These are phyloP conservation scores for Iris macrosiphon DNA, from an alignment of 106 monocot genomes.

Conservation along the genomic window DNA sequence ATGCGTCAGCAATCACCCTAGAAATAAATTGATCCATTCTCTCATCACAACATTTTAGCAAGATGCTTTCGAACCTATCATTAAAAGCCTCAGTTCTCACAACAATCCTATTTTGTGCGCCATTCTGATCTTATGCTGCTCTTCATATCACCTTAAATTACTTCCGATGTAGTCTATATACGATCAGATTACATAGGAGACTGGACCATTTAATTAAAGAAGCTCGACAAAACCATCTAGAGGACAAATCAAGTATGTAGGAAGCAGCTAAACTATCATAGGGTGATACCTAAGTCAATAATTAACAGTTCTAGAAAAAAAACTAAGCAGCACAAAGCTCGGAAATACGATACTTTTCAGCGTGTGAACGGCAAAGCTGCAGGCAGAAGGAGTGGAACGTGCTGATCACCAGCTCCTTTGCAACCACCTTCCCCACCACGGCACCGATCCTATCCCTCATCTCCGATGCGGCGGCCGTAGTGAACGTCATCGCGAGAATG, in stretches of 20 bases:
- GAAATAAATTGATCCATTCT: too few relatives aligned
- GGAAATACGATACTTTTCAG: slow-evolving; percentile 54
- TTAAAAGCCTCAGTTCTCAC: too few relatives aligned
- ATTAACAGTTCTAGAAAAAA: background rate
- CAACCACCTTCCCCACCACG: slow-evolving; percentile 67
- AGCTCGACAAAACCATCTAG: background rate
- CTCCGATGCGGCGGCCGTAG: slow-evolving; percentile 82
- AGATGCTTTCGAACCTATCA: too few relatives aligned
- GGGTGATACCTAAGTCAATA: too few relatives aligned
- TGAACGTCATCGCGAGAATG: slow-evolving; percentile 95
- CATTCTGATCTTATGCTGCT: too few relatives aligned
- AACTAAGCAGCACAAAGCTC: background rate
- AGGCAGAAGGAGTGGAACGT: slow-evolving; percentile 94
- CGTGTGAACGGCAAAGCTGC: slow-evolving; percentile 80
- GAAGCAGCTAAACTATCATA: too few relatives aligned
- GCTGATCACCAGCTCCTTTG: slow-evolving; percentile 74
- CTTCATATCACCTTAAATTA: background rate
- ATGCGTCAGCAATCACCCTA: too few relatives aligned
- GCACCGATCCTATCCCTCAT: slow-evolving; percentile 79
- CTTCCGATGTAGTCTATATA: background rate
- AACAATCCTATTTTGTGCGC: too few relatives aligned
- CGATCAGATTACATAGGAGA: background rate
- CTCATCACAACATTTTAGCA: too few relatives aligned
- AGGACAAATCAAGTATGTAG: background rate
- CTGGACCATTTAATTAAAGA: background rate